These are phyloP conservation scores for Fusarium sp. DNA, from an alignment of 2,329 filamentous ascomycete genomes.

Conservation along the genomic window DNA sequence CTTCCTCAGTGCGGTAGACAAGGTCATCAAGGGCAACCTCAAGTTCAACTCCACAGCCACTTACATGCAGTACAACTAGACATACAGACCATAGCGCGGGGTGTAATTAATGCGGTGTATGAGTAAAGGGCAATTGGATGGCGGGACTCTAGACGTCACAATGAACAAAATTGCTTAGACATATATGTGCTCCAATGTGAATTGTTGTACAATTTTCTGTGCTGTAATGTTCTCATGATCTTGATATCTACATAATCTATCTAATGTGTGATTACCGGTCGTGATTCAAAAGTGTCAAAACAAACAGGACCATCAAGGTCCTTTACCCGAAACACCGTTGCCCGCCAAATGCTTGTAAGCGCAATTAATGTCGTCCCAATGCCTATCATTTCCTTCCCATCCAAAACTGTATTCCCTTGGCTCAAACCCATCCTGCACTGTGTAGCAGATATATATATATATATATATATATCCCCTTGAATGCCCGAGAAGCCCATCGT, in stretches of 20 bases:
- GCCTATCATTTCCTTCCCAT: conserved; percentile 5
- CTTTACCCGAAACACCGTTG: conserved; percentile 40
- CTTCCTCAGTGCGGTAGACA: conserved; percentile 97
- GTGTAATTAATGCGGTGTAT: conserved; percentile 53
- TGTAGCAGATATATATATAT: conserved; percentile 5
- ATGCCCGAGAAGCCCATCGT: conserved; percentile 34
- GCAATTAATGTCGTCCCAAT: conserved; percentile 19
- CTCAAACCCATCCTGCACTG: conserved; percentile 2
- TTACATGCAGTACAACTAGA: conserved; percentile 99
- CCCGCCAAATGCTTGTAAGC: conserved; percentile 31
- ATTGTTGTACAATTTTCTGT: not conserved
- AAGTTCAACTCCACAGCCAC: conserved; percentile 99
- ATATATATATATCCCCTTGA: conserved; percentile 5
- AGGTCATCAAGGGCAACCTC: conserved; percentile 98
- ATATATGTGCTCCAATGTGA: not conserved
- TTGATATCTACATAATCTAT: conserved; percentile 38
- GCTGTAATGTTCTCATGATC: conserved; percentile 8
- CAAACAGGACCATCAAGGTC: conserved; percentile 16
- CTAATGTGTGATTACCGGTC: conserved; percentile 26
- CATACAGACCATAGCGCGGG: conserved; percentile 36
- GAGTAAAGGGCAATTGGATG: conserved; percentile 50
- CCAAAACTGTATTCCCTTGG: conserved; percentile 14
- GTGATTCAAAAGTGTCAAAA: conserved; percentile 21
- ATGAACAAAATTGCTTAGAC: conserved; percentile 40
- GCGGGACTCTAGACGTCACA: conserved; percentile 45